A percentile compares a stretch with the other conserved stretches of the same genome.
Evolutionary conservation across 1,284 basidiomycete species (phyloP).

Genomic region (Apiotrichum sp.): DNA sequence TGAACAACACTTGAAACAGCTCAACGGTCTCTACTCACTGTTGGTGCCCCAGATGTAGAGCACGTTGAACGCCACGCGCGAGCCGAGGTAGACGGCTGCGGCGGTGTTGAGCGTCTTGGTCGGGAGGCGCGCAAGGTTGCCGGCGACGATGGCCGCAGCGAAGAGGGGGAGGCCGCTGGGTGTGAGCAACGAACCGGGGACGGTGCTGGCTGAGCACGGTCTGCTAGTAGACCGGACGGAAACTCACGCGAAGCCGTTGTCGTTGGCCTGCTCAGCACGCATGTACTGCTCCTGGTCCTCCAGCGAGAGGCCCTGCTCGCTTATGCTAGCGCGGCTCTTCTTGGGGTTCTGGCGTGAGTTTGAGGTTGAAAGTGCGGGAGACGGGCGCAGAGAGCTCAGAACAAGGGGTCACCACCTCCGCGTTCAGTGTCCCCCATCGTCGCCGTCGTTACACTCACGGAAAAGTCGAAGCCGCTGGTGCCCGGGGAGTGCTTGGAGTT

Average conservation of each 20-base stretch:
- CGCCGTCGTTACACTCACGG: constrained; percentile 5
- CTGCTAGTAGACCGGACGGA: no score
- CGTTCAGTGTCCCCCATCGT: no score
- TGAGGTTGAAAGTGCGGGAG: neutral
- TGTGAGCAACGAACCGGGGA: neutral
- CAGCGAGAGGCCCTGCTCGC: constrained; percentile 77
- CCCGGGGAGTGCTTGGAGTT: constrained; percentile 6
- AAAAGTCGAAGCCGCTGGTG: constrained; percentile 16
- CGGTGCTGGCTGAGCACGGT: neutral
- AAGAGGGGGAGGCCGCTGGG: constrained; percentile 15
- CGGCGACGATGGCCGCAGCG: constrained; percentile 31
- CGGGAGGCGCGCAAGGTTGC: constrained; percentile 31
- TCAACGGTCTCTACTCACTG: constrained; percentile 16
- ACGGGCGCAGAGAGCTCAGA: no score
- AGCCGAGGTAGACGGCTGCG: constrained; percentile 26
- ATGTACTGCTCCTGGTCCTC: constrained; percentile 56
- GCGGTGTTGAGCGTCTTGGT: constrained; percentile 27
- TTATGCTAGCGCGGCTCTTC: constrained; percentile 78
- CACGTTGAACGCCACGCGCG: constrained; percentile 24
- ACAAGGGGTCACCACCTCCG: no score
- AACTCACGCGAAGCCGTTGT: constrained; percentile 25
- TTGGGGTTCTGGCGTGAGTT: constrained; percentile 44
- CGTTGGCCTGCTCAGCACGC: constrained; percentile 29
- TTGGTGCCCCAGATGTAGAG: constrained; percentile 31
- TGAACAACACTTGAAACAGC: neutral